Conservation (phyloP, 495 filamentous ascomycete genomes). For the Daldinia loculata region DNA sequence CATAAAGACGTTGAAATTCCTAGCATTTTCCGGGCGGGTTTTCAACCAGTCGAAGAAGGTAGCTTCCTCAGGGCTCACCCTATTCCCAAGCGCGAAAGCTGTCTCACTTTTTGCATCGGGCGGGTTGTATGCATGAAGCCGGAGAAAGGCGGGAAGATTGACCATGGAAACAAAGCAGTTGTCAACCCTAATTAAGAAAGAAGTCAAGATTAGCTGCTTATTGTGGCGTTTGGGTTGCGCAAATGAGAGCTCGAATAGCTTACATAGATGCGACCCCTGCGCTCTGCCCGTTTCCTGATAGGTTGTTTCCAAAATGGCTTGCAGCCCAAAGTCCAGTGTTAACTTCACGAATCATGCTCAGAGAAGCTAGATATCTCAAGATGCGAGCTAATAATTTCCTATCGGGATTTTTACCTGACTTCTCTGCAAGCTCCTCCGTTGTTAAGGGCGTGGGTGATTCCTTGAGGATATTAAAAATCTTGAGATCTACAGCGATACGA, state of each 20-base stretch:
- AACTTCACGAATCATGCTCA: slow-evolving; percentile 27
- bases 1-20: slow-evolving; percentile 34
- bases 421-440: slow-evolving; percentile 27
- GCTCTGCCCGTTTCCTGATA: slow-evolving; percentile 28
- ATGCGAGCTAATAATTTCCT: slow-evolving; percentile 26
- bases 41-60: slow-evolving; percentile 37
- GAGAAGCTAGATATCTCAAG: slow-evolving; percentile 33
- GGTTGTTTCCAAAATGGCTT: slow-evolving; percentile 34
- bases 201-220: background rate
- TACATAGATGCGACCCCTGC: slow-evolving; percentile 31
- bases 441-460: slow-evolving; percentile 21
- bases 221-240: background rate
- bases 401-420: slow-evolving; percentile 24
- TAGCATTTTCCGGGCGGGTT: slow-evolving; percentile 30
- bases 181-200: slow-evolving; percentile 21
- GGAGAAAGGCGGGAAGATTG: slow-evolving; percentile 26
- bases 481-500: slow-evolving; percentile 30
- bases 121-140: slow-evolving; percentile 15
- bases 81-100: slow-evolving; percentile 29
- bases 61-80: slow-evolving; percentile 17
- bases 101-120: slow-evolving; percentile 25
- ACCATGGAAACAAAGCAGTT: slow-evolving; percentile 21
- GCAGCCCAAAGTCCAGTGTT: slow-evolving; percentile 27
- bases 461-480: slow-evolving; percentile 27
- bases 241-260: slow-evolving; percentile 5